Base-by-base conservation (phyloP, 306 rosid species). In the Geum urbanum region DNA sequence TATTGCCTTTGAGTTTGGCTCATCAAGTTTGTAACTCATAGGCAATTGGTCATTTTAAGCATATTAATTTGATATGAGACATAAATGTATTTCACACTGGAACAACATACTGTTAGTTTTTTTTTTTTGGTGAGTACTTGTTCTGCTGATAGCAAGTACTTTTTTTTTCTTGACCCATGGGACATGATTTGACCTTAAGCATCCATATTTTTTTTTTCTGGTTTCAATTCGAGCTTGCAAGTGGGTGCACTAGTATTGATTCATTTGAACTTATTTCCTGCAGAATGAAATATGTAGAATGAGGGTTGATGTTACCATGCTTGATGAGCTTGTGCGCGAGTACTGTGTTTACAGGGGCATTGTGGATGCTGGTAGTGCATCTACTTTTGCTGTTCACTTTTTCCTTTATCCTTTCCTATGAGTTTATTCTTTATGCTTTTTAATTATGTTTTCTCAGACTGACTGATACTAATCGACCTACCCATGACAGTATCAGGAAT, bases 271-370 rank as follows among this genome's bases (percentile, higher is more conserved):
- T 18, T 73, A 22, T 67, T 50, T 63, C n/a, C 85, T 80, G 80
- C 95, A 95, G 99, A 95, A 91, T 78, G 97, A 95, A 72, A 80
- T 95, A 74, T 86, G 96, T 80, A 89, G 95, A 77, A 95, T 88
- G 84, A 84, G 77, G 66, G 77, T 95, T 84, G 97, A 91, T 85
- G 85, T 84, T 72, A 82, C 92, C 24, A 74, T 88, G 73, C 96
- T 94, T 79, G 97, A 95, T 69, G 96, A 95, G 77, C 97, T 95
- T 83, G 97, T 95, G 74, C 91, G 85, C 18, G 99, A 95, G 77
- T 91, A 95, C 78, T 91, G 97, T 77, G 87, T 95, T 79, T 95
- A 95, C 70, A 80, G 99, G 82, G 97, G 99, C 84, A 89, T 95
- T 75, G 89, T 91, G 66, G 91, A 95, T 76, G 78, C 95, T 58